Percentiles rank a stretch among this genome's conserved stretches.
Conservation (phyloP, 129 eudicot species). For the Kitagawia praeruptora region DNA sequence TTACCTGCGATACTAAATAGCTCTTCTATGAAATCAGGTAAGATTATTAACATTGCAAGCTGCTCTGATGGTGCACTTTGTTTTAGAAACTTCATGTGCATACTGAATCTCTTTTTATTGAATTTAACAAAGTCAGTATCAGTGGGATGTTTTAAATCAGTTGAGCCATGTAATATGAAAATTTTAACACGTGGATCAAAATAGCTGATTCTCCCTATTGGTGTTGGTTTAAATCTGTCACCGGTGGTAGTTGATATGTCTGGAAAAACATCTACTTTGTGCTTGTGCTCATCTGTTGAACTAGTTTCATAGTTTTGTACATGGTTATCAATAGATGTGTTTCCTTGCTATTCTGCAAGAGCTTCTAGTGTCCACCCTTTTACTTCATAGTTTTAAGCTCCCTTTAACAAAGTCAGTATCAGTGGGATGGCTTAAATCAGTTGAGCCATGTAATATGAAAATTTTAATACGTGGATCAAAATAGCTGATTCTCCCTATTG, state of each 20-base stretch:
- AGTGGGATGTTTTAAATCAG: slow-evolving; percentile 24
- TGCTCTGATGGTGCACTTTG: slow-evolving; percentile 22
- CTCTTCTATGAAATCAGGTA: slow-evolving; percentile 73
- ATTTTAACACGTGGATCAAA: slow-evolving; percentile 12
- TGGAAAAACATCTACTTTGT: slow-evolving; percentile 26
- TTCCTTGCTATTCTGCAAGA: slow-evolving; percentile 35
- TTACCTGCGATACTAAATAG: slow-evolving; percentile 54
- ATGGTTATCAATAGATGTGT: slow-evolving; percentile 37
- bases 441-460: slow-evolving; percentile 23
- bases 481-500: slow-evolving; percentile 13
- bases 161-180: slow-evolving; percentile 23
- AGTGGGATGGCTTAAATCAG: slow-evolving; percentile 24
- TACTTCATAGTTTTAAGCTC: slow-evolving; percentile 37
- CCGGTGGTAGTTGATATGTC: slow-evolving; percentile 13
- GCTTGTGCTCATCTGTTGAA: slow-evolving; percentile 28
- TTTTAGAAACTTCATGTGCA: slow-evolving; percentile 28
- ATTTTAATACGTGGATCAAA: slow-evolving; percentile 12
- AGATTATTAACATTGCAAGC: slow-evolving; percentile 49
- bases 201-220: slow-evolving; percentile 13
- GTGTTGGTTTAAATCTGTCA: slow-evolving; percentile 19
- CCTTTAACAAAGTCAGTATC: slow-evolving; percentile 27
- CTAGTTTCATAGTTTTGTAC: slow-evolving; percentile 21
- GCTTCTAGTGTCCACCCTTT: slow-evolving; percentile 32
- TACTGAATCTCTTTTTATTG: slow-evolving; percentile 51
- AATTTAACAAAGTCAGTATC: slow-evolving; percentile 20